A percentile compares a stretch with the other conserved stretches of the same genome.
Conservation (phyloP, 2,329 filamentous ascomycete genomes). For the Beauveria caledonica region DNA sequence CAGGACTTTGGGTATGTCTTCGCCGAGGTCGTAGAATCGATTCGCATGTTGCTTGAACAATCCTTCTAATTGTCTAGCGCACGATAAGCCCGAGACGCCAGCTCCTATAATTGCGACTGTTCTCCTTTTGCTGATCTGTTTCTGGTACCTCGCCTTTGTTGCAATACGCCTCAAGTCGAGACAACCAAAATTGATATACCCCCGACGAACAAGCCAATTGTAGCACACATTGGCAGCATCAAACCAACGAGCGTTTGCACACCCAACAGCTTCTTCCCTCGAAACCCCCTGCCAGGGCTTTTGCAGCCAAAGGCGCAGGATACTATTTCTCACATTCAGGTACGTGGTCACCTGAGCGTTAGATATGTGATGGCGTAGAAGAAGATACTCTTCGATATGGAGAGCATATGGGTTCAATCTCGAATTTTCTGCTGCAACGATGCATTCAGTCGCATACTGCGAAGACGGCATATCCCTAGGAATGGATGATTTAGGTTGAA, state of each 20-base stretch:
- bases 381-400: constrained; percentile 73
- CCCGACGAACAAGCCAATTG: constrained; percentile 82
- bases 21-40: constrained; percentile 54
- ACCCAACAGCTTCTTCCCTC: constrained; percentile 79
- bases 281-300: constrained; percentile 79
- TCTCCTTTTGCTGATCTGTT: constrained; percentile 40
- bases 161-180: constrained; percentile 56
- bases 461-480: constrained; percentile 62
- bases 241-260: constrained; percentile 83
- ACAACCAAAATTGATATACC: constrained; percentile 96
- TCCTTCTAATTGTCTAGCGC: constrained; percentile 84
- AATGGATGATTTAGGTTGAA: constrained; percentile 74
- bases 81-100: constrained; percentile 87
- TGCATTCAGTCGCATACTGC: constrained; percentile 86
- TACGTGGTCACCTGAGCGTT: constrained; percentile 89
- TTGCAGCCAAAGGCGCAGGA: constrained; percentile 79
- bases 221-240: constrained; percentile 81
- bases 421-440: constrained; percentile 81
- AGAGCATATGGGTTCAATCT: constrained; percentile 83
- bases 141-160: constrained; percentile 27
- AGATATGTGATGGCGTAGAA: constrained; percentile 75
- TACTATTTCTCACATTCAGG: constrained; percentile 91
- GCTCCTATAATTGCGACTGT: constrained; percentile 84
- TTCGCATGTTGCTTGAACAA: constrained; percentile 73
- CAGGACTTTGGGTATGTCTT: constrained; percentile 65